Evolutionary conservation across 2,329 filamentous ascomycete species (phyloP), one percentile per base, ranked within the genome.

Genomic region (Fusarium falciforme): DNA sequence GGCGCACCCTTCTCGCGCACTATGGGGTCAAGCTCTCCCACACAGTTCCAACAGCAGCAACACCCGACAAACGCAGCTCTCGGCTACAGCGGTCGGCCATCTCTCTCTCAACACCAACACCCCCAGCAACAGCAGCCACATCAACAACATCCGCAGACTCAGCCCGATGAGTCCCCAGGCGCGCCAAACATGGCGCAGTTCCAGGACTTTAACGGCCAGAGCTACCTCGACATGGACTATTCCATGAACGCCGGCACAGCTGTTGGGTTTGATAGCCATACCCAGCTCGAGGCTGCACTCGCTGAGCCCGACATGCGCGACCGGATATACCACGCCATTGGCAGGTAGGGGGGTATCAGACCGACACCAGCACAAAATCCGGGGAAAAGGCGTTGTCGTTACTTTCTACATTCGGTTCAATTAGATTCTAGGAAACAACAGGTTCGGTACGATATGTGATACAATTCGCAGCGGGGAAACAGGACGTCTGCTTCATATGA

Each of bases 221-320:
- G 63, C 55, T 80, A 79, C 16, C 63, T 79, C 22, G 67, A 76
- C 38, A 77, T 80, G 66, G 75, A 79, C 38, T 78, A 79, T 31
- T 31, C 60, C 40, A 64, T 74, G 29, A 58, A 57, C 40, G 60
- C 12, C 25, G 47, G 29, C 44, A 29, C 44, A 33, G 38, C 60
- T 12, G 61, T 66, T n/a, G 71, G 71, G 20, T 76, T 78, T 35
- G 60, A 69, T 38, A 73, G 71, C 25, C 65, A 71, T 17, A 68
- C 72, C n/a, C 74, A 74, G 33, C 71, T 79, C 25, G 71, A 76
- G 20, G 74, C 67, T 14, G 64, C 73, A 11, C 44, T 78, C n/a
- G 67, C 64, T 12, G 75, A 78, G 57, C 67, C 72, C n/a, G 73
- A 75, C 27, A 73, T 75, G 40, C 72, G 73, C 20, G 75, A 76